Base-by-base conservation (phyloP, 768 basidiomycete species). In the Leccinum incarnatum region DNA sequence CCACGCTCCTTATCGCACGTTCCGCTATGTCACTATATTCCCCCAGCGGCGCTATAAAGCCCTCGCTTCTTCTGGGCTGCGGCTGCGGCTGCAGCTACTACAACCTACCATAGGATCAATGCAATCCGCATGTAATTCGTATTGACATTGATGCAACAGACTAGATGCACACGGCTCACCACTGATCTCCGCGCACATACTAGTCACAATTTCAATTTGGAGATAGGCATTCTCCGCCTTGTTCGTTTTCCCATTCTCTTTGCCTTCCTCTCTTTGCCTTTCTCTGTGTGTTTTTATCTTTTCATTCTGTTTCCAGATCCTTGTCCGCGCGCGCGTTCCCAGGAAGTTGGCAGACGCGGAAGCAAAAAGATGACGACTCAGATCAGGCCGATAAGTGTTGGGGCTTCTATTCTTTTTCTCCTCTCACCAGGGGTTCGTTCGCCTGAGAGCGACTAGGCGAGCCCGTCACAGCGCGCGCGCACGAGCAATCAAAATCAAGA, bases 101-200 rank as follows among this genome's bases (percentile, higher is more conserved):
- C 50, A 49, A 11, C 56, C 21, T 46, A 53, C 58, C 49, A 23
- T 59, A 60, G 65, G 60, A 62, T 69, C 65, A 56, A 37, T 55
- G n/a, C 48, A 45, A 21, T 23, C 50, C 25, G 52, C 57, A 37
- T 57, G 54, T 59, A 49, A 55, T 53, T 45, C 27, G 49, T 48
- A 48, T 25, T 46, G 40, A 40, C 49, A 51, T 52, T 30, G 46
- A 56, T 42, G 40, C 40, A 42, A 42, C 40, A n/a, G 40, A 42
- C 40, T 42, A 19, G 40, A 42, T 42, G n/a, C n/a, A 42, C 37
- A 40, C 55, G 55, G 29, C 29, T 53, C 59, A 36, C 47, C 58
- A 21, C 54, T 34, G 32, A 66, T 59, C 58, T 68, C 59, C 60
- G 56, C 55, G 49, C 50, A 54, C 50, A 19, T 58, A 55, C 55